Percentiles rank a stretch among this genome's conserved stretches.
These are phyloP conservation scores for Scytalidium lignicola DNA, from an alignment of 2,329 filamentous ascomycete species.

Conservation along the genomic window DNA sequence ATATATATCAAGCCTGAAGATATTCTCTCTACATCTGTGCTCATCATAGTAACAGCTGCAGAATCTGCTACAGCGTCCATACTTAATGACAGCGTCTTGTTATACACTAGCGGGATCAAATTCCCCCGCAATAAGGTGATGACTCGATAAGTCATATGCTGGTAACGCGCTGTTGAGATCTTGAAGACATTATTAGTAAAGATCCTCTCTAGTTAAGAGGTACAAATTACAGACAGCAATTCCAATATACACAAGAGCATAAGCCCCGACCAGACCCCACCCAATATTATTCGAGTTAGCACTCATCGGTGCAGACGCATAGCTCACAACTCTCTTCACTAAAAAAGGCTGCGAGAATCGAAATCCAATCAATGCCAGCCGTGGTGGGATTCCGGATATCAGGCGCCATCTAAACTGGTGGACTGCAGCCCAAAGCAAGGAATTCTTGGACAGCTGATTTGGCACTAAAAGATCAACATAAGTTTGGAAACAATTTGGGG, in stretches of 20 bases:
- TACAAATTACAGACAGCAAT: constrained; percentile 23
- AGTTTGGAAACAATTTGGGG: too few species aligned
- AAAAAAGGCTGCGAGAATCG: constrained; percentile 32
- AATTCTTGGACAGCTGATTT: too few species aligned
- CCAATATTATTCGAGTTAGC: constrained; percentile 25
- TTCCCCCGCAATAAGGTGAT: constrained; percentile 19
- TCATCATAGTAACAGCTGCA: constrained; percentile 17
- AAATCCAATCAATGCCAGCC: constrained; percentile 13
- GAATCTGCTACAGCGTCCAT: constrained; percentile 14
- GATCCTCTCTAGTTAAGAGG: too few species aligned
- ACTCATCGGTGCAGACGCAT: constrained; percentile 4
- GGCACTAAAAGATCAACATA: too few species aligned
- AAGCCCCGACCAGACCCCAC: constrained; percentile 24
- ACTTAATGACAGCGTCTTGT: constrained; percentile 16
- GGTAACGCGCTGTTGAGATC: constrained; percentile 29
- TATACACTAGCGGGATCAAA: constrained; percentile 17
- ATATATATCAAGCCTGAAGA: too few species aligned
- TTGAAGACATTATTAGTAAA: constrained; percentile 5
- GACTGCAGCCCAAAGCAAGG: too few species aligned
- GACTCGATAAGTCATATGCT: constrained; percentile 28
- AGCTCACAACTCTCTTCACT: constrained; percentile 19
- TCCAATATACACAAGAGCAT: constrained; percentile 28
- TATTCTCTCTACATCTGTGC: constrained; percentile 11
- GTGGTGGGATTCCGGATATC: neutral
- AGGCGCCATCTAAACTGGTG: neutral